A percentile compares a stretch with the other conserved stretches of the same genome.
Evolutionary conservation across 768 basidiomycete genomes (phyloP).

Genomic region (Harrya chromipes): DNA sequence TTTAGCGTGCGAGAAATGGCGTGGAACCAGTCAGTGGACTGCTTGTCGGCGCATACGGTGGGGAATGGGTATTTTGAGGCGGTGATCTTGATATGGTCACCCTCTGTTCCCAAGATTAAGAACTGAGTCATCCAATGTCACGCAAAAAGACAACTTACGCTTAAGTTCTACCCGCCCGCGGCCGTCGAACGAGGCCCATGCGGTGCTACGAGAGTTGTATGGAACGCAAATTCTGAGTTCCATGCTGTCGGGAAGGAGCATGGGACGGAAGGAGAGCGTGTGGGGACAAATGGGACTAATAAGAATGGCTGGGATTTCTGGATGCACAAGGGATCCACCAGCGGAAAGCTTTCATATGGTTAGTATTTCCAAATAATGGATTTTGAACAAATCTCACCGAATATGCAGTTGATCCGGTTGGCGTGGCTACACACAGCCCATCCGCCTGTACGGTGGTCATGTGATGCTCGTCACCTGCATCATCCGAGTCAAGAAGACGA

Average conservation of each 20-base stretch:
- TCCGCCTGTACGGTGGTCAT: slow-evolving; percentile 99
- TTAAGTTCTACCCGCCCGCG: slow-evolving; percentile 93
- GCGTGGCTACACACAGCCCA: slow-evolving; percentile 90
- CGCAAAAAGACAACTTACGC: slow-evolving; percentile 52
- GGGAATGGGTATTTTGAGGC: slow-evolving; percentile 98
- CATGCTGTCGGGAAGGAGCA: slow-evolving; percentile 98
- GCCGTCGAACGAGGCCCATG: slow-evolving; percentile 99
- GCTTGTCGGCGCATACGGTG: slow-evolving; percentile 96
- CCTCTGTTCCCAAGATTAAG: slow-evolving; percentile 57
- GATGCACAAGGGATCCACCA: slow-evolving; percentile 95
- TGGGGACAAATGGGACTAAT: slow-evolving; percentile 99
- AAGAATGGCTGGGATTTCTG: slow-evolving; percentile 93
- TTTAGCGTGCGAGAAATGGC: slow-evolving; percentile 94
- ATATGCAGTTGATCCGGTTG: slow-evolving; percentile 98
- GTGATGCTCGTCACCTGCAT: slow-evolving; percentile 92
- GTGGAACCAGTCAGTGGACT: slow-evolving; percentile 98
- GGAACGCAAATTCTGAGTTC: slow-evolving; percentile 98
- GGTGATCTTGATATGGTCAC: slow-evolving; percentile 97
- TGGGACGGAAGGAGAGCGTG: slow-evolving; percentile 96
- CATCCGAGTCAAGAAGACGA: slow-evolving; percentile 3
- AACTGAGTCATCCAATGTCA: not conserved
- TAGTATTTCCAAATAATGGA: slow-evolving; percentile 3
- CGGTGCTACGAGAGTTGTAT: slow-evolving; percentile 95
- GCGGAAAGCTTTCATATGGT: slow-evolving; percentile 67
- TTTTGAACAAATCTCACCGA: slow-evolving; percentile 53